phyloP scores from a whole-genome alignment of 495 filamentous ascomycete species.

The Penicillium cinerascens region DNA sequence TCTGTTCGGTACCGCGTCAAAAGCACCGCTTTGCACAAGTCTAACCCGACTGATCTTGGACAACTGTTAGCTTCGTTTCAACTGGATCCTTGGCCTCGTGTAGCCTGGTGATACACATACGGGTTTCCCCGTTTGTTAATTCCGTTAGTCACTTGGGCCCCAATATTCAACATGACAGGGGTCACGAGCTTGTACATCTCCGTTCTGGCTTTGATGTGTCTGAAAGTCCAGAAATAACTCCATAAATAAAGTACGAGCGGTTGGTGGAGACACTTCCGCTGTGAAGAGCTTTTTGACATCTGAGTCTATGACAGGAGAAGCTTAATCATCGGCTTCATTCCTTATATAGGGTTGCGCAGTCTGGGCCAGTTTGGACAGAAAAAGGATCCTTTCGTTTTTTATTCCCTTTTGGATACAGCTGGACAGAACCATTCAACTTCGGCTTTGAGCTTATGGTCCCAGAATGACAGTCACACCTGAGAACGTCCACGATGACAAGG shows the following conservation, averaged over 20 bases:
- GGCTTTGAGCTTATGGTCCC: neutral
- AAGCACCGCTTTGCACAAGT: neutral
- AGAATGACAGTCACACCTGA: conserved; percentile 6
- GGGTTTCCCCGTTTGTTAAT: neutral
- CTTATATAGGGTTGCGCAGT: neutral
- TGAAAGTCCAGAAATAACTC: too few species aligned
- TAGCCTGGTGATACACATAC: neutral
- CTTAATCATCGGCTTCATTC: neutral
- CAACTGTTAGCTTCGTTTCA: neutral
- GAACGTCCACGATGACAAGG: conserved; percentile 27
- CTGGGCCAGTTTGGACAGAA: neutral
- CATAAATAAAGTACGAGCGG: too few species aligned
- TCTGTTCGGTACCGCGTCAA: too few species aligned
- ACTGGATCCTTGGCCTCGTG: neutral
- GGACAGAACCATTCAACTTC: too few species aligned
- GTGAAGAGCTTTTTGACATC: neutral
- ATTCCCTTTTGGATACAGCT: too few species aligned
- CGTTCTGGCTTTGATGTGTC: too few species aligned
- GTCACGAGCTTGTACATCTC: too few species aligned
- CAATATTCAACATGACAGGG: too few species aligned
- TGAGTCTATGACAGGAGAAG: neutral
- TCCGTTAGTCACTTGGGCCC: neutral
- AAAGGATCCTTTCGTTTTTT: too few species aligned
- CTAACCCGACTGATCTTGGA: neutral
- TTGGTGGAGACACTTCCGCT: neutral